phyloP scores from a whole-genome alignment of 108 stramenopile species.

The Skeletonema potamos region DNA sequence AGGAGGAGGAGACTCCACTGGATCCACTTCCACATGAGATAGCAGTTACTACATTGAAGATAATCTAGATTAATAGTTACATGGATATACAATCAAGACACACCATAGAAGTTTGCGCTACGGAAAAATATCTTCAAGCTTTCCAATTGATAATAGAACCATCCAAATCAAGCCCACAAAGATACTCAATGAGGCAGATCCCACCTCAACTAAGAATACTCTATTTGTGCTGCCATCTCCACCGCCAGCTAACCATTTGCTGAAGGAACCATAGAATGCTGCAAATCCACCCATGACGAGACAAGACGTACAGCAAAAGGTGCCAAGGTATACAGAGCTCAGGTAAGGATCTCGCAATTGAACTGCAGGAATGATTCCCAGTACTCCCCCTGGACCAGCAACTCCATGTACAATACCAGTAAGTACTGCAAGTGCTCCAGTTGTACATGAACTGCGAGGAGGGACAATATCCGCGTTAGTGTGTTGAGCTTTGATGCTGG shows the following conservation, averaged over 20 bases:
- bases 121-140: slow-evolving; percentile 61
- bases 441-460: not conserved
- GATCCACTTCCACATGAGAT: not conserved
- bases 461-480: not conserved
- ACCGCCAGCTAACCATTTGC: slow-evolving; percentile 27
- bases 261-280: slow-evolving; percentile 47
- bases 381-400: slow-evolving; percentile 75
- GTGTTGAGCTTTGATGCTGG: not conserved
- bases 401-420: slow-evolving; percentile 71
- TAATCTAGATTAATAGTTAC: not conserved
- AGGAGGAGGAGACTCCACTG: slow-evolving; percentile 13
- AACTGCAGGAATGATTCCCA: slow-evolving; percentile 79
- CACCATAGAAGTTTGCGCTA: slow-evolving; percentile 14
- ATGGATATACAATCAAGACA: not conserved
- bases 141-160: slow-evolving; percentile 50
- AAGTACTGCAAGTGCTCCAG: slow-evolving; percentile 38
- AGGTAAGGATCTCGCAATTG: slow-evolving; percentile 57
- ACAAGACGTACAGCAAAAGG: slow-evolving; percentile 59
- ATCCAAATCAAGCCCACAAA: slow-evolving; percentile 71
- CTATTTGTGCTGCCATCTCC: slow-evolving; percentile 5
- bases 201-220: slow-evolving; percentile 58
- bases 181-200: slow-evolving; percentile 62
- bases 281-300: slow-evolving; percentile 76
- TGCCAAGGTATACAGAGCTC: slow-evolving; percentile 53
- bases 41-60: not conserved